Evolutionary conservation across 148 eudicot genomes (phyloP).

Genomic region (Vaccinium myrtillus): DNA sequence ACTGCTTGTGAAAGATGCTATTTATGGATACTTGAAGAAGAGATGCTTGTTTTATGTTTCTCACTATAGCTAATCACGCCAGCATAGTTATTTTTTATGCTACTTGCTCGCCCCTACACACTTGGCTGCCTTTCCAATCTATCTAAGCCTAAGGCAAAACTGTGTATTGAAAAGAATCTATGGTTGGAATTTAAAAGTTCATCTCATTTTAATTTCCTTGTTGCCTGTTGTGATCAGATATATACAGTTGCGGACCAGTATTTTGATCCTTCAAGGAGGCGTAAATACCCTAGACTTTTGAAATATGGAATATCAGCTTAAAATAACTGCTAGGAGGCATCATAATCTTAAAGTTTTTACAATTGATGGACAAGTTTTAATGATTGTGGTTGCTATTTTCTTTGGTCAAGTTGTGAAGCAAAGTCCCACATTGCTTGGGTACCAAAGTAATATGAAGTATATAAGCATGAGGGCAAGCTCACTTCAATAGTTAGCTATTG

Average conservation of each 20-base stretch:
- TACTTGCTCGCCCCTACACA: neutral
- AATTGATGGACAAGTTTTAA: neutral
- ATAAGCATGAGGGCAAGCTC: too few species aligned
- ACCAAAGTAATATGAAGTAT: too few species aligned
- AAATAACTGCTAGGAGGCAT: neutral
- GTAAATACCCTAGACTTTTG: neutral
- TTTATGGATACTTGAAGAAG: neutral
- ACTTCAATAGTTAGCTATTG: too few species aligned
- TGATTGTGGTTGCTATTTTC: neutral
- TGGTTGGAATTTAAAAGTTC: neutral
- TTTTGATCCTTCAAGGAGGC: neutral
- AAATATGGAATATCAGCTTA: neutral
- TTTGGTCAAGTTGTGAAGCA: neutral
- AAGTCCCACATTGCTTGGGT: too few species aligned
- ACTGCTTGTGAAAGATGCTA: neutral
- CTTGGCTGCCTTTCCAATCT: neutral
- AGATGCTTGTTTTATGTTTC: conserved; percentile 1
- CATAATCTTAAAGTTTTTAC: neutral
- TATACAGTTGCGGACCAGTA: neutral
- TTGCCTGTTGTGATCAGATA: neutral
- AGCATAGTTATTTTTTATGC: neutral
- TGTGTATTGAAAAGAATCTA: neutral
- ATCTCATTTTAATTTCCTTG: neutral
- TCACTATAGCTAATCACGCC: neutral
- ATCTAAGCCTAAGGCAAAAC: neutral